Conservation (phyloP, 148 eudicot species). For the Oxyria digyna region DNA sequence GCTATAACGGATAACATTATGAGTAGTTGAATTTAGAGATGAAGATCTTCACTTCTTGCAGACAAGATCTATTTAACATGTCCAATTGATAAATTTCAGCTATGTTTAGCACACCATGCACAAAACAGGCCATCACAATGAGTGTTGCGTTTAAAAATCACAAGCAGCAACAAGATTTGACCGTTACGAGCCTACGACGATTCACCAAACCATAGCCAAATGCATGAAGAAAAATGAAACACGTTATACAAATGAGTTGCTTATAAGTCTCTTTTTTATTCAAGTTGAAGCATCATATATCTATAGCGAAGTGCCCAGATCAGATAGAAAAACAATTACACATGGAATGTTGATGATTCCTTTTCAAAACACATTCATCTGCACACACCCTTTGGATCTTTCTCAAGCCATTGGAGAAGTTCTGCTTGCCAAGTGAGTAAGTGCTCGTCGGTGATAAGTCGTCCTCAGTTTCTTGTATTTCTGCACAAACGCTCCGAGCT, state of each 20-base stretch:
- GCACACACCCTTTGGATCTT: not conserved
- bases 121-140: not conserved
- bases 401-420: slow-evolving; percentile 38
- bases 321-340: not conserved
- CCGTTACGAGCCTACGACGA: not conserved
- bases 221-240: not conserved
- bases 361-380: not conserved
- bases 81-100: not conserved
- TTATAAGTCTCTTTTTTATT: not conserved
- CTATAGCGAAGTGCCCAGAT: not conserved
- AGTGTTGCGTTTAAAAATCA: not conserved
- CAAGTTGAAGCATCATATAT: not conserved
- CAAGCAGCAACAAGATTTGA: not conserved
- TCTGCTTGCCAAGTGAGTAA: slow-evolving; percentile 73
- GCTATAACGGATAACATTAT: too few relatives aligned
- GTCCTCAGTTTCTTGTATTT: slow-evolving; percentile 69
- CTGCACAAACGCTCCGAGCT: slow-evolving; percentile 52
- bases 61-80: not conserved
- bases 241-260: not conserved
- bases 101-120: not conserved
- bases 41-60: not conserved
- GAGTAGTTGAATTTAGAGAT: too few relatives aligned
- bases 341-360: too few relatives aligned
- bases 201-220: not conserved
- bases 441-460: slow-evolving; percentile 58